These are phyloP conservation scores for Coemansia sp. DNA, from an alignment of 192 early-diverging fungal species.

Conservation along the genomic window DNA sequence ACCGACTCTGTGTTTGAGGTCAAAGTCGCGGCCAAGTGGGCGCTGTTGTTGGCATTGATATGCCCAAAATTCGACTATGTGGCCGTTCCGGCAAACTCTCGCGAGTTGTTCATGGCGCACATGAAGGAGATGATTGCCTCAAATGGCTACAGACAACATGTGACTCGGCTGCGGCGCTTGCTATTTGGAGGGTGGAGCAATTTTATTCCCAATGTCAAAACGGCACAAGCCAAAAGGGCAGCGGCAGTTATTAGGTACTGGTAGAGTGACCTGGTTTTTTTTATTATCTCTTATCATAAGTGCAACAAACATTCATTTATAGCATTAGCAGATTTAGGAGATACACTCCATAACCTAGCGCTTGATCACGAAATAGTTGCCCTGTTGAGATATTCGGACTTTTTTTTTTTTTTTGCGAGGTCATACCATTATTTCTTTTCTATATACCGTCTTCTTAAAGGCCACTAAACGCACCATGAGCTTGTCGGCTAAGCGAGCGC, in stretches of 20 bases:
- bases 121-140: background rate
- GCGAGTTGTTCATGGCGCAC: background rate
- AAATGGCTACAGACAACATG: background rate
- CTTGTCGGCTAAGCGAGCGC: constrained; percentile 21
- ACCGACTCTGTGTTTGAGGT: background rate
- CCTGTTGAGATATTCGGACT: too few relatives aligned
- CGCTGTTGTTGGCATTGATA: background rate
- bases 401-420: background rate
- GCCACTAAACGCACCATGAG: background rate
- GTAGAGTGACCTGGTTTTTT: background rate
- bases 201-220: background rate
- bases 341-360: too few relatives aligned
- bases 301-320: too few relatives aligned
- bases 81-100: background rate
- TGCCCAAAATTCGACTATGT: background rate
- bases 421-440: too few relatives aligned
- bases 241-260: background rate
- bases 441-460: too few relatives aligned
- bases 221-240: background rate
- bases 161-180: background rate
- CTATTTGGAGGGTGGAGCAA: background rate
- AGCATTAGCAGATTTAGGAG: too few relatives aligned
- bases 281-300: too few relatives aligned
- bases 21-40: background rate
- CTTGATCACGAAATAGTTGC: too few relatives aligned